A percentile compares a stretch with the other conserved stretches of the same genome.
Evolutionary conservation across 257 asterid species (phyloP).

Genomic region (Nicotiana knightiana): DNA sequence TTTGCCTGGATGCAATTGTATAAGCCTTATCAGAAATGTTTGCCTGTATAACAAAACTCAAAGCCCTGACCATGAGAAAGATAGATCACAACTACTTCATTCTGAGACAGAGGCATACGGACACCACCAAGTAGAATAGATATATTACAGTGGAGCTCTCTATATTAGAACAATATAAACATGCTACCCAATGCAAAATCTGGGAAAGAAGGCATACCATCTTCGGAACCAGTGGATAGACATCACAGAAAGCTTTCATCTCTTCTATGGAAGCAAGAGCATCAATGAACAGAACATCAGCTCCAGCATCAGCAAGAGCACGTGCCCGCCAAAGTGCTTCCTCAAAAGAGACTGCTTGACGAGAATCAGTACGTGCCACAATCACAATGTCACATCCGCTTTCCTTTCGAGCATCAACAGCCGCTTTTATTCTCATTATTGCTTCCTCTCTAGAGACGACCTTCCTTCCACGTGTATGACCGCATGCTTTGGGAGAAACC

Average conservation of each 20-base stretch:
- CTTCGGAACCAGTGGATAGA: conserved; percentile 76
- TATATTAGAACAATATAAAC: not conserved
- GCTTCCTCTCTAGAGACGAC: conserved; percentile 93
- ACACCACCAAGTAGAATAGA: not conserved
- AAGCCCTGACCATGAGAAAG: not conserved
- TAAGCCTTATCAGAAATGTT: conserved; percentile 16
- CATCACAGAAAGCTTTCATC: conserved; percentile 79
- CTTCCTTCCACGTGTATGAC: conserved; percentile 86
- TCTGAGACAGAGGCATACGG: not conserved
- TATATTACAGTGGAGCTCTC: not conserved
- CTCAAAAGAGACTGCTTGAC: conserved; percentile 80
- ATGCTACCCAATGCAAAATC: not conserved
- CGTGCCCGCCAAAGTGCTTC: conserved; percentile 91
- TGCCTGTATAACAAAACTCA: not conserved
- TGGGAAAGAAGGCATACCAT: conserved; percentile 39
- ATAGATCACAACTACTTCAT: not conserved
- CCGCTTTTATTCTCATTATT: conserved; percentile 70
- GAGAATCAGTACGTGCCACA: conserved; percentile 96
- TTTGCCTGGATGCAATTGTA: conserved; percentile 52
- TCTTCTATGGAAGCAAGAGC: conserved; percentile 92
- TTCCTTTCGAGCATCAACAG: conserved; percentile 87
- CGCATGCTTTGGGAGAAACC: conserved; percentile 97
- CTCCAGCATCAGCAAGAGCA: conserved; percentile 87
- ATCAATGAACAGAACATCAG: conserved; percentile 88
- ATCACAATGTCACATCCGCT: conserved; percentile 89